These are phyloP conservation scores for Tagetes patula DNA, from an alignment of 129 eudicot species.

Conservation along the genomic window DNA sequence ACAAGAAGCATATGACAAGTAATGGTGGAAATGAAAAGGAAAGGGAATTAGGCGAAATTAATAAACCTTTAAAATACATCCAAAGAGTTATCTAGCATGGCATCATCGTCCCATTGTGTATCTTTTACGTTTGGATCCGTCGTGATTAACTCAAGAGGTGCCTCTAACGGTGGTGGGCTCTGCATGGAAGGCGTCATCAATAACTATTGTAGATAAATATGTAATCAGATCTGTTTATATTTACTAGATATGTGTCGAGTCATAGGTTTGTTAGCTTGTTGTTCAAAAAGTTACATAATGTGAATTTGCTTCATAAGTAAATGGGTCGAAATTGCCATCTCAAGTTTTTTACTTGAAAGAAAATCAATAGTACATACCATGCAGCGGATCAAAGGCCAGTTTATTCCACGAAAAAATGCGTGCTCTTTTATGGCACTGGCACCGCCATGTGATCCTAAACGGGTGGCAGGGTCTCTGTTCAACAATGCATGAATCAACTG, in stretches of 20 bases:
- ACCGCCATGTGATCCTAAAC: conserved; percentile 87
- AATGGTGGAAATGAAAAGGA: neutral
- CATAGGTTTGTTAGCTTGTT: no score
- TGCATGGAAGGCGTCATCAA: conserved; percentile 30
- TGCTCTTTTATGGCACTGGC: conserved; percentile 82
- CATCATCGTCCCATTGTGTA: conserved; percentile 78
- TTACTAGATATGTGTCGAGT: no score
- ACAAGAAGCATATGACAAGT: neutral
- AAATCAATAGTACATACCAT: conserved; percentile 54
- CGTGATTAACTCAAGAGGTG: conserved; percentile 72
- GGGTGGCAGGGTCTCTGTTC: conserved; percentile 78
- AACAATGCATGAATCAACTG: conserved; percentile 84
- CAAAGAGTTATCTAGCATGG: conserved; percentile 56
- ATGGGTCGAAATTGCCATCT: no score
- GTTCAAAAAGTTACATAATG: no score
- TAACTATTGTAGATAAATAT: neutral
- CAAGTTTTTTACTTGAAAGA: neutral
- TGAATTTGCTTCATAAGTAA: no score
- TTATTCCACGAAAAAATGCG: conserved; percentile 81
- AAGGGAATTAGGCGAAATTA: conserved; percentile 5
- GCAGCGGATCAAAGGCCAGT: conserved; percentile 95
- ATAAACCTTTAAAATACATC: conserved; percentile 70
- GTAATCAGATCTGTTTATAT: neutral
- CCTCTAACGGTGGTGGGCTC: conserved; percentile 84
- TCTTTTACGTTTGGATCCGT: conserved; percentile 62